Evolutionary conservation across 2,329 filamentous ascomycete species (phyloP).

Genomic region (Colletotrichum salicis): DNA sequence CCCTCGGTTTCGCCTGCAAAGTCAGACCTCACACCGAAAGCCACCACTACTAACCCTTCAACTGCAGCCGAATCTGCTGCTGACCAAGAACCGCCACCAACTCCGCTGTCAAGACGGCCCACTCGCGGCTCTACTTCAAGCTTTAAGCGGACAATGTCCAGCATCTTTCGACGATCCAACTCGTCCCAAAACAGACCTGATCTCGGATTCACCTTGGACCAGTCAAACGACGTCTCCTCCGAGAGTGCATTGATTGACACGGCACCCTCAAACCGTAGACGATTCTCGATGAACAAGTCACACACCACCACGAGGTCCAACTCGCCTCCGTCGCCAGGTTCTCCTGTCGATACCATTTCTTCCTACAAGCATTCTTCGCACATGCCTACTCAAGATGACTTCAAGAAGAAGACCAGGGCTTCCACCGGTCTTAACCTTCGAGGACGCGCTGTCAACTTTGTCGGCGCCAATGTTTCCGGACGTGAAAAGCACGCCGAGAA

Average conservation of each 20-base stretch:
- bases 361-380: slow-evolving; percentile 42
- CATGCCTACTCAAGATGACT: slow-evolving; percentile 56
- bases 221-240: slow-evolving; percentile 36
- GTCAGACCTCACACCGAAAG: slow-evolving; percentile 18
- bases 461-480: slow-evolving; percentile 42
- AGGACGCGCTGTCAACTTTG: slow-evolving; percentile 60
- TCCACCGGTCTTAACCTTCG: slow-evolving; percentile 62
- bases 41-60: slow-evolving; percentile 4
- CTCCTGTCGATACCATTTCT: slow-evolving; percentile 55
- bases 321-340: slow-evolving; percentile 62
- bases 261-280: slow-evolving; percentile 22
- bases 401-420: slow-evolving; percentile 62
- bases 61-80: slow-evolving; percentile 23
- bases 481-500: slow-evolving; percentile 42
- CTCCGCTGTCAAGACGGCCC: slow-evolving; percentile 51
- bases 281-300: slow-evolving; percentile 58
- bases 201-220: slow-evolving; percentile 36
- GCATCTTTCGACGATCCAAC: slow-evolving; percentile 57
- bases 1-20: slow-evolving; percentile 16
- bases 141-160: slow-evolving; percentile 62
- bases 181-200: slow-evolving; percentile 45
- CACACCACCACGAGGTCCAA: slow-evolving; percentile 58
- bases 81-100: slow-evolving; percentile 42
- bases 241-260: slow-evolving; percentile 37
- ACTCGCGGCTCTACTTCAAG: slow-evolving; percentile 56